Evolutionary conservation across 441 rosid genomes (phyloP).

Genomic region (Adansonia rubrostipa): DNA sequence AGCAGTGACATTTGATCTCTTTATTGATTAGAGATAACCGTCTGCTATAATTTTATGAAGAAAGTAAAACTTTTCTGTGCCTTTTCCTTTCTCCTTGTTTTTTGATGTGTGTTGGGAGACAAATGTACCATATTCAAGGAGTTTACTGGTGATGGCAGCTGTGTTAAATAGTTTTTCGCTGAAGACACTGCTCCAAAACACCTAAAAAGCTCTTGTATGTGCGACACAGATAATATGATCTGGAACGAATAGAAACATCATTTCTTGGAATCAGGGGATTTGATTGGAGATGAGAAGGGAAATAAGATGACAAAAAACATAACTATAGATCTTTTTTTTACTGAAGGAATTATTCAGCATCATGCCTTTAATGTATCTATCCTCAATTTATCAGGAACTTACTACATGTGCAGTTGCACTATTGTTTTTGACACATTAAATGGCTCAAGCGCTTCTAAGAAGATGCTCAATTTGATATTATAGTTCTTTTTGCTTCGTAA

Average conservation of each 20-base stretch:
- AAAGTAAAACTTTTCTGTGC: too few relatives aligned
- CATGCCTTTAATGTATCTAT: too few relatives aligned
- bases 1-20: background rate
- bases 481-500: background rate
- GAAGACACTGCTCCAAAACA: background rate
- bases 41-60: too few relatives aligned
- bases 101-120: background rate
- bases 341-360: background rate
- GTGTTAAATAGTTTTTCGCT: background rate
- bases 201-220: background rate
- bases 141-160: background rate
- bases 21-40: background rate
- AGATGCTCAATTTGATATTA: constrained; percentile 3
- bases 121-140: background rate
- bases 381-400: background rate
- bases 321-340: background rate
- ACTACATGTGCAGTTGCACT: background rate
- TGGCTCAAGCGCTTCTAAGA: background rate
- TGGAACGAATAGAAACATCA: background rate
- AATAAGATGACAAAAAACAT: background rate
- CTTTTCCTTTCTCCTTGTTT: background rate
- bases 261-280: background rate
- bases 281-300: background rate
- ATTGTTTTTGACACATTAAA: constrained; percentile 7
- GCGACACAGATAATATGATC: background rate